These are phyloP conservation scores for Setaria italica DNA, from an alignment of 202 grass and related monocot species.

Conservation along the genomic window DNA sequence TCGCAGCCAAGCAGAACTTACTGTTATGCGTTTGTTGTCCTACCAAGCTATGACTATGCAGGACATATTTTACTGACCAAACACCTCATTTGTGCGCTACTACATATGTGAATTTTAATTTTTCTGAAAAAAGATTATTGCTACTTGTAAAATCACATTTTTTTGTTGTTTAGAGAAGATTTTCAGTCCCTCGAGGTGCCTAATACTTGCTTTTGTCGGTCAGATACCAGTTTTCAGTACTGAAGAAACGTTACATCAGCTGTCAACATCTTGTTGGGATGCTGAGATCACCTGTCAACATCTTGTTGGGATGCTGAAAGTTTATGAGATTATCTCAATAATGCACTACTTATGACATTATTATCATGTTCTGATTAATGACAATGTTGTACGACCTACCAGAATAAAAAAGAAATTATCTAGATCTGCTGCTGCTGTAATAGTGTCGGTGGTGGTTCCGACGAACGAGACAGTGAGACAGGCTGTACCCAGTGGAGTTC, in stretches of 20 bases:
- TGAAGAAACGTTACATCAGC: background rate
- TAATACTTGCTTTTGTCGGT: conserved; percentile 23
- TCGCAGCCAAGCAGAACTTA: background rate
- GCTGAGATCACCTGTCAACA: conserved; percentile 31
- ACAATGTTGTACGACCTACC: conserved; percentile 42
- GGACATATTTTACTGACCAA: background rate
- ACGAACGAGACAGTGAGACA: conserved; percentile 45
- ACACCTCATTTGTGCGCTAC: background rate
- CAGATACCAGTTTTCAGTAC: conserved; percentile 6
- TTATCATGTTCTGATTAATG: conserved; percentile 23
- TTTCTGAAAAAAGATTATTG: background rate
- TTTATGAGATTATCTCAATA: conserved; percentile 35
- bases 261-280: too few relatives aligned
- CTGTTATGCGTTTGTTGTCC: background rate
- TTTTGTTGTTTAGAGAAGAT: background rate
- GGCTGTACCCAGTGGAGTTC: conserved; percentile 46
- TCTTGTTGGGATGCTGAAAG: conserved; percentile 25
- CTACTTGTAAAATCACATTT: background rate
- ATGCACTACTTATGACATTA: background rate
- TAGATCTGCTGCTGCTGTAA: conserved; percentile 15
- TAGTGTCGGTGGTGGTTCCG: conserved; percentile 46
- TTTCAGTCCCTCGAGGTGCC: background rate
- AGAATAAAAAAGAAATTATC: conserved; percentile 19
- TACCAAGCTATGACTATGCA: background rate
- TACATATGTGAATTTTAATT: background rate